Evolutionary conservation across 2,329 filamentous ascomycete genomes (phyloP), one percentile per base, ranked within the genome.

Genomic region (Pseudogymnoascus sp.): DNA sequence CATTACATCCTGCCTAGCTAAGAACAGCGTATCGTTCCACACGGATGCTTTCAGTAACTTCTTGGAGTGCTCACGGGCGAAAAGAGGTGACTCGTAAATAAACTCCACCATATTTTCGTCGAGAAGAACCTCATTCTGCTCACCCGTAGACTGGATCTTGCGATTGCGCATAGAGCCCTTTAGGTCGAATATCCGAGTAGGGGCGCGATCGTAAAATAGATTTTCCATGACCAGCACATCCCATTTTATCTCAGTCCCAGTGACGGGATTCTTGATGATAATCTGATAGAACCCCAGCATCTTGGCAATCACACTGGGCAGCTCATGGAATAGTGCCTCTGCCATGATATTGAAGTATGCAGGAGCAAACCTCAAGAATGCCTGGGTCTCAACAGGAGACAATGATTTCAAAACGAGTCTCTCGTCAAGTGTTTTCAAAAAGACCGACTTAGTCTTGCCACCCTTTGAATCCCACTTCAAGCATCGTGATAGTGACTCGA

Each of bases 21-120:
- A 78, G 77, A 97, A 99, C 29, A 99, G 80, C 1, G 95, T 99
- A 72, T 99, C 95, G 72, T 99, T 99, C 87, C 92, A 97, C 2
- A 99, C 92, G 8, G 90, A 94, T 60, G 90, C 89, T 65, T 91
- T 86, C 33, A 99, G 83, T 10, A 97, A 82, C 73, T 95, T 96
- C 78, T 97, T 97, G 25, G 91, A 93, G 75, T 99, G 93, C 74
- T 99, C 94, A 55, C 95, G 86, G 8, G 93, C 88, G 73, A 99
- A 99, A 13, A 99, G 82, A 0, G 94, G 95, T 1, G 90, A 95
- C 73, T 99, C 94, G 70, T 96, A 99, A 66, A 99, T 97, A 73
- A 96, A 97, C 73, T 99, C 95, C 8, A 99, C 94, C 82, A 99
- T 94, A 75, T 99, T 99, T 72, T 99, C 95, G 71, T 99, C 94